Evolutionary conservation across 2,329 filamentous ascomycete genomes (phyloP).

Genomic region (Aspergillus brunneoviolaceus): DNA sequence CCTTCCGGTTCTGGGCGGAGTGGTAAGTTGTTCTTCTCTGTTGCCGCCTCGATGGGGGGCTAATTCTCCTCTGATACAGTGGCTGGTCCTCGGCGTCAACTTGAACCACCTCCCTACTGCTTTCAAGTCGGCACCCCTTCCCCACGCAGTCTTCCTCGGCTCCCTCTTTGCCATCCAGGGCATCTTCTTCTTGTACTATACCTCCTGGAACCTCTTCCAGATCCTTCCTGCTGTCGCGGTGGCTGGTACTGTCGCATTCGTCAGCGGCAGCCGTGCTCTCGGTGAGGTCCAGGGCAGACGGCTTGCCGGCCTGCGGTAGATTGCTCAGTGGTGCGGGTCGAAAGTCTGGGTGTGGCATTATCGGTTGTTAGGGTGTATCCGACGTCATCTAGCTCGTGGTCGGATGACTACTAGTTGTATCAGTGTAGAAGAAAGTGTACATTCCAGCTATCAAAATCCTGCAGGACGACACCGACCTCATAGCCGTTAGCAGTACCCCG

Average conservation of each 20-base stretch:
- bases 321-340: not conserved
- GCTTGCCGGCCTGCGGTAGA: constrained; percentile 66
- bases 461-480: not conserved
- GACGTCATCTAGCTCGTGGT: not conserved
- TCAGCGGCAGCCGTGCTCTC: constrained; percentile 86
- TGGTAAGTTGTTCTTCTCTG: constrained; percentile 53
- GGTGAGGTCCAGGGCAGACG: constrained; percentile 89
- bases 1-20: constrained; percentile 69
- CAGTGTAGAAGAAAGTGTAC: constrained; percentile 3
- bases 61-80: constrained; percentile 52
- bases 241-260: constrained; percentile 69
- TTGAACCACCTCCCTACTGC: constrained; percentile 74
- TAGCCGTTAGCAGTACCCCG: not conserved
- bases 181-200: constrained; percentile 94
- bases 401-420: not conserved
- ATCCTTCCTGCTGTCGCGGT: constrained; percentile 70
- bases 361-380: not conserved
- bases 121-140: constrained; percentile 70
- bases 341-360: constrained; percentile 2
- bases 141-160: constrained; percentile 81
- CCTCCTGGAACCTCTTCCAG: constrained; percentile 87
- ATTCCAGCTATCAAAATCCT: not conserved
- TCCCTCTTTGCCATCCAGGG: constrained; percentile 85
- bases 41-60: not conserved
- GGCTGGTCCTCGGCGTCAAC: constrained; percentile 81